Evolutionary conservation across 257 asterid genomes (phyloP).

Genomic region (Solanum chilense): DNA sequence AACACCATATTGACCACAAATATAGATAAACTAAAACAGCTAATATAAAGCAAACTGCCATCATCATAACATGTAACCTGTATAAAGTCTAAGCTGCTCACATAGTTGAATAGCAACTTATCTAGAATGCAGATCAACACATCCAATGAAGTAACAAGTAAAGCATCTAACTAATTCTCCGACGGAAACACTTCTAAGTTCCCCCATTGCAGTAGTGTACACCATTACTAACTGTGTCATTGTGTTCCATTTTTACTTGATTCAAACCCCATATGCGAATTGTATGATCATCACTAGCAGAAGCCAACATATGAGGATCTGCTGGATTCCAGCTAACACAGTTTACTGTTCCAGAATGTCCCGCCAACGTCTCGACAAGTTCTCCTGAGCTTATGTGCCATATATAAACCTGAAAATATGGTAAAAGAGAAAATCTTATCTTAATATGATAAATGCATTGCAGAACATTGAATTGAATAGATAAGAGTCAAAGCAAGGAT

Average conservation of each 20-base stretch:
- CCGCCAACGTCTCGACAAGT: conserved; percentile 43
- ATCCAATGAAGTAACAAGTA: background rate
- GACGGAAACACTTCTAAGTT: conserved; percentile 21
- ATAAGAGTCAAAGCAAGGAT: background rate
- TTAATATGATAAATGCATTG: background rate
- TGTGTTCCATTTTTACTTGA: conserved; percentile 33
- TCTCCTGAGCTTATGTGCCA: conserved; percentile 79
- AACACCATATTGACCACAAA: too few relatives aligned
- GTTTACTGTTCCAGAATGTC: conserved; percentile 77
- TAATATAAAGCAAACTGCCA: too few relatives aligned
- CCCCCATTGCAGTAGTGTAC: conserved; percentile 59
- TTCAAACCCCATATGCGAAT: conserved; percentile 83
- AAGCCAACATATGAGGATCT: conserved; percentile 79
- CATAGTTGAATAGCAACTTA: background rate
- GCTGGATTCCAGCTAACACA: conserved; percentile 88
- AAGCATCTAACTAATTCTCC: background rate
- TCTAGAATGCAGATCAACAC: background rate
- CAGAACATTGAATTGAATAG: background rate
- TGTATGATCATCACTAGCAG: conserved; percentile 87
- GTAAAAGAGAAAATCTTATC: background rate
- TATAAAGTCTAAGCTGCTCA: too few relatives aligned
- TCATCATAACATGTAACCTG: too few relatives aligned
- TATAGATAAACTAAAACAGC: too few relatives aligned
- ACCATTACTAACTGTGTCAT: conserved; percentile 46
- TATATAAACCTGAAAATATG: conserved; percentile 49